Evolutionary conservation across 176 grass and related monocot genomes (phyloP), one percentile per base, ranked within the genome.

Genomic region (Rhynchospora pubera): DNA sequence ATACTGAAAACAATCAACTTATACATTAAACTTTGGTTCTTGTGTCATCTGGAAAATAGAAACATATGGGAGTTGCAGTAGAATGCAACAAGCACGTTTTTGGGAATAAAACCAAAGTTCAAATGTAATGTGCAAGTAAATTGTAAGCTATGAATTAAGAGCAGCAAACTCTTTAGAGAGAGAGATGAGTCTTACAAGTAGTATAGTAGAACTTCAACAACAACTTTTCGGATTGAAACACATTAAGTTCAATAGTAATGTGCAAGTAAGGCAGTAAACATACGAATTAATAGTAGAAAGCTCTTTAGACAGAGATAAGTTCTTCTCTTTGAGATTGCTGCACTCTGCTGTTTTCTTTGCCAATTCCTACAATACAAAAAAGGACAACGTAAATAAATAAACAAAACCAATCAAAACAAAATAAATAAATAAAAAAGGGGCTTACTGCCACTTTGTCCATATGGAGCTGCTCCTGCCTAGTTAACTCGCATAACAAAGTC

Each of bases 201-300:
- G 4, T 55, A n/a, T 12, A 53, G 66, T 52, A 53, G 14, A 30
- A 72, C 68, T 24, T 4, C 68, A 72, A 48, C n/a, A n/a, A n/a
- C 24, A 39, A 50, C 10, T 23, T 71, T 71, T 16, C 9, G 67
- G 43, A 71, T 71, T 77, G 24, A 77, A 76, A 55, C 11, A n/a
- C n/a, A 75, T 18, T 2, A 76, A 76, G 48, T 73, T 47, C 6
- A 23, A 50, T 50, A 50, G 43, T 48, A 73, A 50, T 13, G 3
- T 53, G 70, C 45, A 76, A 30, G 32, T 43, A 67, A 68, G 46
- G 45, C 55, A 53, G 45, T 55, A 51, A 65, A 52, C 88, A 85
- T 90, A 98, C 92, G 92, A 77, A 79, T 98, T 98, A 47, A 94
- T 75, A 0, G 89, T 85, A 0, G 96, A 92, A 65, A 98, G 89